A percentile compares a stretch with the other conserved stretches of the same genome.
These are phyloP conservation scores for Suhomyces canberraensis DNA, from an alignment of 805 yeast species.

Conservation along the genomic window DNA sequence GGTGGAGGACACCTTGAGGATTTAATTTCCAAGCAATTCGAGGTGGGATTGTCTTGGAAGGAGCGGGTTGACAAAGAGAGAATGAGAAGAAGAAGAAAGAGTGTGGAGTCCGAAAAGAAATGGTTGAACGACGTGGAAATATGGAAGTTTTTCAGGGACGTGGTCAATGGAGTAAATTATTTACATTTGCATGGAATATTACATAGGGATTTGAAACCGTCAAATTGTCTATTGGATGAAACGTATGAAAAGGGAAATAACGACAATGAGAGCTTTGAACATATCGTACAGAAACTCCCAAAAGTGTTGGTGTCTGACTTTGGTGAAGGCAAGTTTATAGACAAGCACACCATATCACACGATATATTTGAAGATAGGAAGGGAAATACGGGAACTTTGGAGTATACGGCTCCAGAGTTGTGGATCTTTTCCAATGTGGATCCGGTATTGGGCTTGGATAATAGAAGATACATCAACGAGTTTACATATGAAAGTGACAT, in stretches of 20 bases:
- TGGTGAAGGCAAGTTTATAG: conserved; percentile 82
- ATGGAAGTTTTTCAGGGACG: conserved; percentile 63
- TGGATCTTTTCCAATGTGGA: conserved; percentile 33
- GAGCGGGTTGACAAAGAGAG: conserved; percentile 28
- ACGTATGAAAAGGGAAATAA: conserved; percentile 15
- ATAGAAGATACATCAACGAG: conserved; percentile 42
- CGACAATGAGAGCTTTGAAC: background rate
- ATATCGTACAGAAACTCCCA: conserved; percentile 43
- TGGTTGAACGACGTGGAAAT: conserved; percentile 59
- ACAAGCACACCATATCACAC: conserved; percentile 32
- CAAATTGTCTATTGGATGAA: conserved; percentile 67
- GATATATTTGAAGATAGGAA: conserved; percentile 49
- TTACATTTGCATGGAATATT: conserved; percentile 72
- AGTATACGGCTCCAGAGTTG: conserved; percentile 84
- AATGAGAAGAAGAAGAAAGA: conserved; percentile 16
- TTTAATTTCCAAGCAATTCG: conserved; percentile 32
- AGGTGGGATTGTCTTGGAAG: conserved; percentile 18
- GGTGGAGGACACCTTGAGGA: conserved; percentile 85
- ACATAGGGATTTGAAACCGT: conserved; percentile 89
- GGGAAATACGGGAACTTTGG: conserved; percentile 86
- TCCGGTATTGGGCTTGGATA: conserved; percentile 22
- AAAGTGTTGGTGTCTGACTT: conserved; percentile 80
- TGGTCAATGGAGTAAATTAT: conserved; percentile 66
- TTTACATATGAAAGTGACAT: conserved; percentile 75
- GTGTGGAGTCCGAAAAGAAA: background rate